Percentiles rank a stretch among this genome's conserved stretches.
Conservation (phyloP, 768 basidiomycete species). For the Russula lepida region DNA sequence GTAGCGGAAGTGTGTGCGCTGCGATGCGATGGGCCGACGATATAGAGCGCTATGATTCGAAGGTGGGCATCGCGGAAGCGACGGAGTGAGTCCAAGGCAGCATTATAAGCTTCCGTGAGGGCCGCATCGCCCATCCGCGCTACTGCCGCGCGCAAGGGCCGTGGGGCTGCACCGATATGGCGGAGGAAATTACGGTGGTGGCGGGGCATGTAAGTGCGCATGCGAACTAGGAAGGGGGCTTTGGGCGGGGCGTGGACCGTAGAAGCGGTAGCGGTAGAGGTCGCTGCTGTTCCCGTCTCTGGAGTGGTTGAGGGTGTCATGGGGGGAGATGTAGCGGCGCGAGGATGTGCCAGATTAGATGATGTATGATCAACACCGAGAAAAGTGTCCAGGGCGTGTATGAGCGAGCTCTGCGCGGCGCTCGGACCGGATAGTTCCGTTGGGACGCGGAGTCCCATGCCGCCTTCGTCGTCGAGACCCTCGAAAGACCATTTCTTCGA, state of each 20-base stretch:
- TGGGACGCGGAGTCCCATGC: slow-evolving; percentile 27
- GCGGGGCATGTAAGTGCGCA: slow-evolving; percentile 54
- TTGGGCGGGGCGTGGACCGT: neutral
- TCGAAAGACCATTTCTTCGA: slow-evolving; percentile 37
- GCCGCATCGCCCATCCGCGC: slow-evolving; percentile 17
- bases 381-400: slow-evolving; percentile 48
- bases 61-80: slow-evolving; percentile 52
- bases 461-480: slow-evolving; percentile 33
- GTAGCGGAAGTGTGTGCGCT: neutral
- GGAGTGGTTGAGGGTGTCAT: neutral
- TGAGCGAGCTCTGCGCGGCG: slow-evolving; percentile 54
- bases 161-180: slow-evolving; percentile 41
- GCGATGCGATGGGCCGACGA: slow-evolving; percentile 42
- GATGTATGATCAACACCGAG: slow-evolving; percentile 39
- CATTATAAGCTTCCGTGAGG: slow-evolving; percentile 39
- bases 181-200: slow-evolving; percentile 50
- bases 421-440: slow-evolving; percentile 46
- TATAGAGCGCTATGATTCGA: slow-evolving; percentile 46
- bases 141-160: slow-evolving; percentile 41
- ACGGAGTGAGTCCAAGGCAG: slow-evolving; percentile 42
- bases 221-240: slow-evolving; percentile 40
- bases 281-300: neutral
- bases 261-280: neutral
- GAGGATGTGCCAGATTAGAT: slow-evolving; percentile 25
- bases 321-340: neutral